Percentiles rank a stretch among this genome's conserved stretches.
These are phyloP conservation scores for Carex parvula DNA, from an alignment of 176 grass and related monocot genomes.

Conservation along the genomic window DNA sequence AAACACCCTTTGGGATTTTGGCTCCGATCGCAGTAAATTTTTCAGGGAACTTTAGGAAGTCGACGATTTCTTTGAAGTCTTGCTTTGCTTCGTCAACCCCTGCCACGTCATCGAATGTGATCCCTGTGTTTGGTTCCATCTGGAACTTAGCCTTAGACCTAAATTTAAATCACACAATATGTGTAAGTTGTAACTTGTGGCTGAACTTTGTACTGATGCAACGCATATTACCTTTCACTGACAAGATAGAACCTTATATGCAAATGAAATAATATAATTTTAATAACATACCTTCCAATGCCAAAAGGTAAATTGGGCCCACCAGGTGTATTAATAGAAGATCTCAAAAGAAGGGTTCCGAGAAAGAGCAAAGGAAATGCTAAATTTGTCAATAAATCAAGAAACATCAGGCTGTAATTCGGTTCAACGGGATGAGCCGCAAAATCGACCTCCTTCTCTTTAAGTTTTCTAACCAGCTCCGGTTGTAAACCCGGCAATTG, in stretches of 20 bases:
- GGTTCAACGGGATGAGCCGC: conserved; percentile 45
- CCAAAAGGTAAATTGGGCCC: conserved; percentile 55
- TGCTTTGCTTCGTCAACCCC: conserved; percentile 81
- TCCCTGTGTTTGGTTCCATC: conserved; percentile 84
- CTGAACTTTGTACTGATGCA: neutral
- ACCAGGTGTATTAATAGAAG: conserved; percentile 32
- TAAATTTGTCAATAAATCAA: conserved; percentile 47
- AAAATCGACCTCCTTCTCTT: conserved; percentile 63
- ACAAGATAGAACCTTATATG: neutral
- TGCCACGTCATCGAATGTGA: conserved; percentile 77
- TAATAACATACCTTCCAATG: conserved; percentile 34
- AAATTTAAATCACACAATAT: neutral
- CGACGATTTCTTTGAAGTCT: conserved; percentile 86
- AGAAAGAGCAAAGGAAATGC: conserved; percentile 61
- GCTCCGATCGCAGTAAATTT: conserved; percentile 73
- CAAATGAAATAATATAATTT: neutral
- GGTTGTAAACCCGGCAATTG: conserved; percentile 52
- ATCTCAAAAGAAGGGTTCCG: conserved; percentile 41
- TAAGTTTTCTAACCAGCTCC: conserved; percentile 58
- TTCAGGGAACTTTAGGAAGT: conserved; percentile 55
- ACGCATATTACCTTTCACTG: neutral
- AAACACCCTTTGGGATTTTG: conserved; percentile 60
- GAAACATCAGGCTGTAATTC: conserved; percentile 34
- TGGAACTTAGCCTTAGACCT: conserved; percentile 76
- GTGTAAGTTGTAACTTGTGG: neutral